phyloP scores from a whole-genome alignment of 2,329 filamentous ascomycete species.

The Dactylellina sp. region DNA sequence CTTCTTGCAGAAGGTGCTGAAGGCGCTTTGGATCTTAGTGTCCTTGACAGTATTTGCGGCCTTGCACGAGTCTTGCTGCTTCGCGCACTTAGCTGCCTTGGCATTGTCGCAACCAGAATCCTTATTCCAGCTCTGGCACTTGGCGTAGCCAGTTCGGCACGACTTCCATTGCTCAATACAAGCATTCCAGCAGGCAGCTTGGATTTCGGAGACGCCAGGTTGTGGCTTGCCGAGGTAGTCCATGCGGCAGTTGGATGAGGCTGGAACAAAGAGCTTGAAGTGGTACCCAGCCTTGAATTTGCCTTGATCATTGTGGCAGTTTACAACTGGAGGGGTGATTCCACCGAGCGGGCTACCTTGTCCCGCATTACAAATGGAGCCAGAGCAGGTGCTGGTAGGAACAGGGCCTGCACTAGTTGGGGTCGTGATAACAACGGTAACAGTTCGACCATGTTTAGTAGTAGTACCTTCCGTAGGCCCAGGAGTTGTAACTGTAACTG shows the following conservation, averaged over 20 bases:
- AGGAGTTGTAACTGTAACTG: neutral
- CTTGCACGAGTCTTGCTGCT: neutral
- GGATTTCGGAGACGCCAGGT: neutral
- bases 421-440: conserved; percentile 7
- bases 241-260: conserved; percentile 9
- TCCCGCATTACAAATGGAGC: neutral
- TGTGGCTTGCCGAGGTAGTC: conserved; percentile 5
- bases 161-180: conserved; percentile 18
- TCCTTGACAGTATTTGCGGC: neutral
- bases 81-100: neutral
- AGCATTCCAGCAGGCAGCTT: conserved; percentile 11
- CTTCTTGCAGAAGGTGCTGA: neutral
- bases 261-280: conserved; percentile 13
- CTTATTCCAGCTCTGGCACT: conserved; percentile 10
- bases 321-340: conserved; percentile 2
- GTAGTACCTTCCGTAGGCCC: neutral
- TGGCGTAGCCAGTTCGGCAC: conserved; percentile 9
- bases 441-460: neutral
- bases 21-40: neutral
- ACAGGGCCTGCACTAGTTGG: neutral
- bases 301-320: conserved; percentile 3
- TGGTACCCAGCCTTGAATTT: conserved; percentile 12
- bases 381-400: neutral
- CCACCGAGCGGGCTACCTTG: conserved; percentile 4
- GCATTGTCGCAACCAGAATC: conserved; percentile 2